Percentiles rank a stretch among this genome's conserved stretches.
Evolutionary conservation across 306 rosid species (phyloP).

Genomic region (Astragalus glycyphyllos): DNA sequence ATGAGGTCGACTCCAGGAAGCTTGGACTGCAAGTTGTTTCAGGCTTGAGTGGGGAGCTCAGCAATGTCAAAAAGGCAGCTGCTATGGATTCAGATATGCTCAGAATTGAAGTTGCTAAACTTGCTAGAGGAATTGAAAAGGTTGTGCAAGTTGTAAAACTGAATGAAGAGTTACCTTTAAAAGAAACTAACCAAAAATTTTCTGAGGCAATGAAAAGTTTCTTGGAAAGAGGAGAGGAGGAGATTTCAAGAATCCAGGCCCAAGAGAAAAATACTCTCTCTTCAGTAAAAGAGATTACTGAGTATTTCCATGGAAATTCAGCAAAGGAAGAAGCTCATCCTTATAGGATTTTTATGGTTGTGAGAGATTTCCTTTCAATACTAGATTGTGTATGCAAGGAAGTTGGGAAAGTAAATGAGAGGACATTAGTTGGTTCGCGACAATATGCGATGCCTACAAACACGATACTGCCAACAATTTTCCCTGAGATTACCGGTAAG

Average conservation of each 20-base stretch:
- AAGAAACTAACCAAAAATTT: conserved; percentile 61
- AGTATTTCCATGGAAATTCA: conserved; percentile 87
- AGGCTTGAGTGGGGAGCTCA: conserved; percentile 85
- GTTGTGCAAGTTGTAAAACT: conserved; percentile 61
- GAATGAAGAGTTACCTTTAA: conserved; percentile 60
- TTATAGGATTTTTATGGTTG: conserved; percentile 75
- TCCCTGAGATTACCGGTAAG: conserved; percentile 57
- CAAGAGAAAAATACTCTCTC: conserved; percentile 63
- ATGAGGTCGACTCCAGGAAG: conserved; percentile 70
- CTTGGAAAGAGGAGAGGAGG: conserved; percentile 69
- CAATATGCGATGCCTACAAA: conserved; percentile 54
- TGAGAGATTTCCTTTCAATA: conserved; percentile 76
- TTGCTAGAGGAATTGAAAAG: conserved; percentile 66
- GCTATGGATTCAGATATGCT: conserved; percentile 83
- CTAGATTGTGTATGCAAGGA: conserved; percentile 87
- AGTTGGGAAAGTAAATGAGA: conserved; percentile 78
- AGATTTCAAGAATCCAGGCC: conserved; percentile 62
- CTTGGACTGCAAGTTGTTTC: conserved; percentile 92
- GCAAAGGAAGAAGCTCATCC: conserved; percentile 93
- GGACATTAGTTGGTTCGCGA: conserved; percentile 69
- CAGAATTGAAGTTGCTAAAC: conserved; percentile 68
- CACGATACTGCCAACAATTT: conserved; percentile 46
- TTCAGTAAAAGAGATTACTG: conserved; percentile 77
- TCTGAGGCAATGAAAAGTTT: conserved; percentile 67
- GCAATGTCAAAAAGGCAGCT: conserved; percentile 83